Conservation (phyloP, 129 eudicot genomes). For the Lactuca saligna region DNA sequence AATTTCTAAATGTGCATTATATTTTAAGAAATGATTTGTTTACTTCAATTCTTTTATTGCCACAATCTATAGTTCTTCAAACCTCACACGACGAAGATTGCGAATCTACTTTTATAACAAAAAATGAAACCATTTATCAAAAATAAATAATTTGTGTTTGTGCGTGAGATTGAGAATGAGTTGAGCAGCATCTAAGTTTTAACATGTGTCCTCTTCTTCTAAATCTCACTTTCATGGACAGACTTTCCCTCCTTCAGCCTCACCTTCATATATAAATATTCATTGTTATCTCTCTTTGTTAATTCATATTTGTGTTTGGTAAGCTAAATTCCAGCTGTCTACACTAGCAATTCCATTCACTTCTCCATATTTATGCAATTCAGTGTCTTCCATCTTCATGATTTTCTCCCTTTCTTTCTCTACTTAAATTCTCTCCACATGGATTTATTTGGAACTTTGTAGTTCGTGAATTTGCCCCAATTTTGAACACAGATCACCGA, state of each 20-base stretch:
- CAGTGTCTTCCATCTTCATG: neutral
- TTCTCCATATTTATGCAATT: constrained; percentile 25
- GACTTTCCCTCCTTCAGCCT: constrained; percentile 21
- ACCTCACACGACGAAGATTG: neutral
- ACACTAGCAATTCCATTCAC: neutral
- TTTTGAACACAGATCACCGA: neutral
- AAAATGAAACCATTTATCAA: neutral
- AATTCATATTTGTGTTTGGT: constrained; percentile 32
- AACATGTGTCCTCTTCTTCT: constrained; percentile 8
- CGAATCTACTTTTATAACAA: neutral
- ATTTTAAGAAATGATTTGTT: no score
- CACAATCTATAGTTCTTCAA: no score
- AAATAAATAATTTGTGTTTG: neutral
- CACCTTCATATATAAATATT: constrained; percentile 12
- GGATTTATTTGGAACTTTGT: neutral
- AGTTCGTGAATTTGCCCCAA: neutral
- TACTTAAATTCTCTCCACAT: constrained; percentile 14
- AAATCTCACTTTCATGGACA: constrained; percentile 25
- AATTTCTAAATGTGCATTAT: no score
- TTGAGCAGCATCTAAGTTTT: no score
- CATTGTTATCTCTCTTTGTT: neutral
- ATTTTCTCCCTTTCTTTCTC: constrained; percentile 34
- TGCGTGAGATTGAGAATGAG: no score
- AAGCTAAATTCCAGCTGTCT: constrained; percentile 49
- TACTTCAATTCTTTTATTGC: no score